Conservation (phyloP, 2,329 filamentous ascomycete genomes). For the Pyrenochaeta sp. region DNA sequence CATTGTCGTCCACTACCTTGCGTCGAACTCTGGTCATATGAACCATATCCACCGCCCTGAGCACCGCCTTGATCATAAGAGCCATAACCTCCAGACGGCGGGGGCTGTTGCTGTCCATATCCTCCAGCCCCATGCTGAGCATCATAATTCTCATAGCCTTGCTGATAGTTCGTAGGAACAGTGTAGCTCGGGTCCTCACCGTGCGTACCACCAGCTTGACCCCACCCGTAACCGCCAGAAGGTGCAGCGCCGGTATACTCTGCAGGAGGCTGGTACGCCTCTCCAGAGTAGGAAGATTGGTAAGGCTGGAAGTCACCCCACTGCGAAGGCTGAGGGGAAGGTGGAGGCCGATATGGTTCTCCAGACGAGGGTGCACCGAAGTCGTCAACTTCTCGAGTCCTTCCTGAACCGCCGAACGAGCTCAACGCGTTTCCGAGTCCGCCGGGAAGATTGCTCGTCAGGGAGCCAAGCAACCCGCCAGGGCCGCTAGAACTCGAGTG, state of each 20-base stretch:
- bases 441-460: constrained; percentile 28
- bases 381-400: constrained; percentile 35
- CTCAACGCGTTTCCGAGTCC: constrained; percentile 24
- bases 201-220: constrained; percentile 38
- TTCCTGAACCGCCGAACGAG: constrained; percentile 29
- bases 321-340: constrained; percentile 37
- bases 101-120: constrained; percentile 25
- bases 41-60: constrained; percentile 29
- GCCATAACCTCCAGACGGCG: constrained; percentile 29
- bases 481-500: constrained; percentile 20
- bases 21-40: constrained; percentile 26
- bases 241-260: constrained; percentile 38
- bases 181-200: constrained; percentile 44
- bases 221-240: constrained; percentile 35
- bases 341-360: constrained; percentile 29
- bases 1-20: constrained; percentile 37
- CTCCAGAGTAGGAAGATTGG: constrained; percentile 43
- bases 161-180: constrained; percentile 47
- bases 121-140: constrained; percentile 10
- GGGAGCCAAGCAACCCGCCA: constrained; percentile 35
- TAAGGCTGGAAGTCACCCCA: constrained; percentile 47
- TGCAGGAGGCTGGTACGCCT: constrained; percentile 36
- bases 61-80: constrained; percentile 27
- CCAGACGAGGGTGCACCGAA: constrained; percentile 17
- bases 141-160: constrained; percentile 45